Percentiles rank a stretch among this genome's conserved stretches.
These are phyloP conservation scores for Mucor indicus DNA, from an alignment of 371 early-diverging fungal species.

Conservation along the genomic window DNA sequence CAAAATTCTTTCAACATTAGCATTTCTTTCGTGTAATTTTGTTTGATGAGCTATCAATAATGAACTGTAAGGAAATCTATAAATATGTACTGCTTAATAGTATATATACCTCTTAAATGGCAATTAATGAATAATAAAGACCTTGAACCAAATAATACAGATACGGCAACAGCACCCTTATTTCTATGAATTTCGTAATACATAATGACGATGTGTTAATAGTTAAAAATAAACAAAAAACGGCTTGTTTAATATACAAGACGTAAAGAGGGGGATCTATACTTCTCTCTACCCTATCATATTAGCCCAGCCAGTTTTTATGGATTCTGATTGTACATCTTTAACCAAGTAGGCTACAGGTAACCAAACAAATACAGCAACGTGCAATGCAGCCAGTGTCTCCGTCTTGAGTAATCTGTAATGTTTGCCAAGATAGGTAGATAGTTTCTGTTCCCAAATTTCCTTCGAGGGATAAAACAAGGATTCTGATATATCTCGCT, in stretches of 20 bases:
- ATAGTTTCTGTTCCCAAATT: slow-evolving; percentile 58
- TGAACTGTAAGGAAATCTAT: background rate
- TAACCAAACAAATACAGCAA: slow-evolving; percentile 68
- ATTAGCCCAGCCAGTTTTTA: slow-evolving; percentile 40
- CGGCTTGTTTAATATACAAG: background rate
- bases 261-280: background rate
- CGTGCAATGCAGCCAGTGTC: slow-evolving; percentile 66
- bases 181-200: too few species aligned
- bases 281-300: slow-evolving; percentile 38
- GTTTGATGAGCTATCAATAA: slow-evolving; percentile 29
- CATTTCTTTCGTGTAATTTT: slow-evolving; percentile 34
- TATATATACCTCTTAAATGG: slow-evolving; percentile 66
- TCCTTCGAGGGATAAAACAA: slow-evolving; percentile 62
- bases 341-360: slow-evolving; percentile 49
- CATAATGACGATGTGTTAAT: too few species aligned
- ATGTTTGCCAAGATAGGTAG: slow-evolving; percentile 39
- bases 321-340: slow-evolving; percentile 32
- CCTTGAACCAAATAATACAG: slow-evolving; percentile 53
- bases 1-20: slow-evolving; percentile 36
- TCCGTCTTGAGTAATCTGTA: slow-evolving; percentile 59
- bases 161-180: slow-evolving; percentile 78
- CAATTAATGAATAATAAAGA: slow-evolving; percentile 71
- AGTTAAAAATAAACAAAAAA: too few species aligned
- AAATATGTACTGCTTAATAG: background rate
- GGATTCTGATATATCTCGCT: slow-evolving; percentile 58